Base-by-base conservation (phyloP, 2,329 filamentous ascomycete genomes). In the Beauveria brongniartii region DNA sequence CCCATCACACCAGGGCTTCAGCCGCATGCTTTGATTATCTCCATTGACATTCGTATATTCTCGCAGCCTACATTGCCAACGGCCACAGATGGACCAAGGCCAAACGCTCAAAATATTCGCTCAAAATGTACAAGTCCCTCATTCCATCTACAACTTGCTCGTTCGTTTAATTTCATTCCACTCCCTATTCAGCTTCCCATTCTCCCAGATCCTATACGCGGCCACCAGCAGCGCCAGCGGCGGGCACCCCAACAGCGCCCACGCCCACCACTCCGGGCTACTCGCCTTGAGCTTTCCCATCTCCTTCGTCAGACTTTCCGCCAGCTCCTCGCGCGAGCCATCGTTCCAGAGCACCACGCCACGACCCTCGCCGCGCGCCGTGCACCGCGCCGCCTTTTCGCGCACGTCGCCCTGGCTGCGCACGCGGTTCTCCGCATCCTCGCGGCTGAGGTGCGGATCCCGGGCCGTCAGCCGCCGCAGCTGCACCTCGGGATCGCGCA, bases 311-410 rank as follows among this genome's bases (percentile, higher is more conserved):
- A 97, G 77, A 72, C 91, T 85, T 55, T 70, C 73, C 73, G 83
- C 82, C 69, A 99, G 73, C 64, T 91, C 84, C 41, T 85, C 86
- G 69, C 80, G 86, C 52, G 84, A 85, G 2, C 84, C 84, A 75
- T 97, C 93, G 75, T 99, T 99, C 90, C 90, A 94, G 26, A 99
- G 82, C 40, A 97, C 91, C 3, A 92, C 82, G 0, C 92, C 93
- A 53, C 80, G 82, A 7, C 84, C 85, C 50, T 74, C 71, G 56
- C 79, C 83, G 51, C 91, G 78, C 52, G 82, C 85, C 74, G 89
- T 79, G 63, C 87, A 90, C 71, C 91, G 79, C 71, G 82, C 80
- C 20, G 90, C 92, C 81, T 97, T 97, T 67, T 89, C 84, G 65
- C 85, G 80, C 63, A 97, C 89, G 72, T 96, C 90, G 51, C 86